These are phyloP conservation scores for Tripterygium wilfordii DNA, from an alignment of 177 flowering plant genomes.

Conservation along the genomic window DNA sequence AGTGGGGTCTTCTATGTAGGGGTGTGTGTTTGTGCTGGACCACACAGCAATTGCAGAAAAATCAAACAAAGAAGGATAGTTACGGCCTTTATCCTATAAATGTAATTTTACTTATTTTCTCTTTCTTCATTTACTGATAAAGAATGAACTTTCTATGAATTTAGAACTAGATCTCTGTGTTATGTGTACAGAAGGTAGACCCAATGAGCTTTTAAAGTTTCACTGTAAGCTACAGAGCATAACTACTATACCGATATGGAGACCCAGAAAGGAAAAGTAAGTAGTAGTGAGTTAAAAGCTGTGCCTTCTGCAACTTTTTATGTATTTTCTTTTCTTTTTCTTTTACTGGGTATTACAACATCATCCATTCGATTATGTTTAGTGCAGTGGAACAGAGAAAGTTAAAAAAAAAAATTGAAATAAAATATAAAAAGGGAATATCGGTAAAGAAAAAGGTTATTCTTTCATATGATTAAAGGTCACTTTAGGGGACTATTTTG, in stretches of 20 bases:
- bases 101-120: conserved; percentile 6
- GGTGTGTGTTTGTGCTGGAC: conserved; percentile 38
- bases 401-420: not conserved
- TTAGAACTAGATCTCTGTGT: not conserved
- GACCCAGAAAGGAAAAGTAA: conserved; percentile 8
- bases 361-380: conserved; percentile 9
- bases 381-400: not conserved
- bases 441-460: conserved; percentile 12
- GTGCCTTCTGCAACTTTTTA: conserved; percentile 1
- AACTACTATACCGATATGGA: conserved; percentile 16
- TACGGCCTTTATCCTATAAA: not conserved
- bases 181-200: conserved; percentile 12
- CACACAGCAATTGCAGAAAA: conserved; percentile 17
- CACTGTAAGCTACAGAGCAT: conserved; percentile 6
- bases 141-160: conserved; percentile 4
- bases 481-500: conserved; percentile 34
- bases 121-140: not conserved
- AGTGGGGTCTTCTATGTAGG: conserved; percentile 37
- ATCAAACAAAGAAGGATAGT: conserved; percentile 13
- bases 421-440: not conserved
- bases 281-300: conserved; percentile 15
- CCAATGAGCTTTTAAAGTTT: not conserved
- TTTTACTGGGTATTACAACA: conserved; percentile 4
- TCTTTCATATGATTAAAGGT: conserved; percentile 36
- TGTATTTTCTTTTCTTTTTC: not conserved